These are phyloP conservation scores for Salix purpurea DNA, from an alignment of 345 rosid genomes.

Conservation along the genomic window DNA sequence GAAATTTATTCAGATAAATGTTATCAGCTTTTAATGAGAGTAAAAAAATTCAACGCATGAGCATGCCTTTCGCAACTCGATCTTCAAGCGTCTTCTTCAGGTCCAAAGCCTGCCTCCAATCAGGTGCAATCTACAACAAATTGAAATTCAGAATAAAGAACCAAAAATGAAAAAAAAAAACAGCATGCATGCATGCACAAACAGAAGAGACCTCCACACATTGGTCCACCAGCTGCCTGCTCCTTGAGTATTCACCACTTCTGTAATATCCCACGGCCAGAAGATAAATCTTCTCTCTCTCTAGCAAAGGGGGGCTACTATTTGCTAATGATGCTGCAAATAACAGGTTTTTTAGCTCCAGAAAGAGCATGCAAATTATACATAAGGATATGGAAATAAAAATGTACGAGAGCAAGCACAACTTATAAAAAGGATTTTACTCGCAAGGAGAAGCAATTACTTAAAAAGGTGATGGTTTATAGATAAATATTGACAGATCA, in stretches of 20 bases:
- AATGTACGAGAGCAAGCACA: slow-evolving; percentile 2
- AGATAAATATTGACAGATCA: not conserved
- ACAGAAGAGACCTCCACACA: slow-evolving; percentile 54
- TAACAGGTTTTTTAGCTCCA: not conserved
- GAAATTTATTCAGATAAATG: not conserved
- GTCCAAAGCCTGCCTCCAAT: slow-evolving; percentile 73
- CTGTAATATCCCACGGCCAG: slow-evolving; percentile 75
- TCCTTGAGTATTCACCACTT: slow-evolving; percentile 61
- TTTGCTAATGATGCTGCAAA: slow-evolving; percentile 57
- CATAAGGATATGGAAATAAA: not conserved
- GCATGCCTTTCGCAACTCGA: slow-evolving; percentile 56
- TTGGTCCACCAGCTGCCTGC: slow-evolving; percentile 57
- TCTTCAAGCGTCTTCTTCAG: slow-evolving; percentile 70
- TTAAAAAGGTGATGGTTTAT: not conserved
- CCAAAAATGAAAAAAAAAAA: not conserved
- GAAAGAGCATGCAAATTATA: not conserved
- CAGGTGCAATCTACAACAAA: slow-evolving; percentile 58
- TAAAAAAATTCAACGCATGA: not conserved
- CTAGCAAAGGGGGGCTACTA: slow-evolving; percentile 35
- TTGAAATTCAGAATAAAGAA: not conserved
- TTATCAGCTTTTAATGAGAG: not conserved
- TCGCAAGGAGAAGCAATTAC: not conserved
- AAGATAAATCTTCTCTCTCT: slow-evolving; percentile 67
- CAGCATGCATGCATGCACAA: not conserved
- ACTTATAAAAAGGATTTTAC: not conserved